Percentiles rank a stretch among this genome's conserved stretches.
Conservation (phyloP, 768 basidiomycete species). For the Cantharellus cinnabarinus region DNA sequence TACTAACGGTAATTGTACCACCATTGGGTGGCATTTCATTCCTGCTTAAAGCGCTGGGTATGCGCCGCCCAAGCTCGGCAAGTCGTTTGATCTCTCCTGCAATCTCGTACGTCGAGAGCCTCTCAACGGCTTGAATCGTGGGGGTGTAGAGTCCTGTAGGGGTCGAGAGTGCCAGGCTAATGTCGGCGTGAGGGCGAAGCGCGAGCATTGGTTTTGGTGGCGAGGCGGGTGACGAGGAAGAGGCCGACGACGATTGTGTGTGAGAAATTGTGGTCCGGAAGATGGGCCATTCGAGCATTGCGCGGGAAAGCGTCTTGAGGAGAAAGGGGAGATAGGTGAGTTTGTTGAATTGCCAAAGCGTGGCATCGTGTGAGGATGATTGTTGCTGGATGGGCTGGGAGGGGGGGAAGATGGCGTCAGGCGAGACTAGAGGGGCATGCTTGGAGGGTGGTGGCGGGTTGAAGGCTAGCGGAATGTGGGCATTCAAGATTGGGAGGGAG, state of each 20-base stretch:
- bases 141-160: conserved; percentile 73
- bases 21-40: conserved; percentile 56
- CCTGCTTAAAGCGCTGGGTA: conserved; percentile 40
- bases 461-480: conserved; percentile 39
- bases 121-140: conserved; percentile 36
- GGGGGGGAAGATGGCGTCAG: conserved; percentile 8
- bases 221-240: conserved; percentile 7
- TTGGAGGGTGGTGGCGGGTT: conserved; percentile 18
- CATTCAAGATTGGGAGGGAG: conserved; percentile 41
- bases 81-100: conserved; percentile 41
- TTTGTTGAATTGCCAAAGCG: conserved; percentile 28
- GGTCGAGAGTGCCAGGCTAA: conserved; percentile 57
- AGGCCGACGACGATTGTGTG: neutral
- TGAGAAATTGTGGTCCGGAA: conserved; percentile 56
- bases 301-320: conserved; percentile 57
- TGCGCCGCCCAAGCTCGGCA: conserved; percentile 42
- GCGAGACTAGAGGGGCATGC: conserved; percentile 23
- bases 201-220: conserved; percentile 41
- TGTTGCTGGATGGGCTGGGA: conserved; percentile 1
- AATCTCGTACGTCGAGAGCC: conserved; percentile 36
- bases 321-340: conserved; percentile 71
- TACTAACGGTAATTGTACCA: conserved; percentile 63
- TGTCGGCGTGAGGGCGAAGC: conserved; percentile 54
- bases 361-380: conserved; percentile 5
- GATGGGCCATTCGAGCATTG: conserved; percentile 72